Percentiles rank a stretch among this genome's conserved stretches.
Evolutionary conservation across 2,329 filamentous ascomycete genomes (phyloP).

Genomic region (Cadophora sp.): DNA sequence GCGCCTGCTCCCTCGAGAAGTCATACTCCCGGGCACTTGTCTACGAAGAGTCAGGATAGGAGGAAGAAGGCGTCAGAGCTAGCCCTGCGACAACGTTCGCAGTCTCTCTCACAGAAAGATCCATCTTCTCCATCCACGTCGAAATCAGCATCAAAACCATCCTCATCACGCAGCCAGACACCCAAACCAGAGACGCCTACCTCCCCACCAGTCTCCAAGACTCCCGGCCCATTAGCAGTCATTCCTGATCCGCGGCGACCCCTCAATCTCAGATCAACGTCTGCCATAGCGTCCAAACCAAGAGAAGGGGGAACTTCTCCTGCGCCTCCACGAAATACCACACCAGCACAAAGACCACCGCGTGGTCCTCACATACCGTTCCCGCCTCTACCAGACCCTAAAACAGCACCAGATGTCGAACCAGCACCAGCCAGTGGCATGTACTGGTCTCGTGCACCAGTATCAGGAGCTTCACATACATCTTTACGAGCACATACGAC

Average conservation of each 20-base stretch:
- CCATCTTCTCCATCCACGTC: slow-evolving; percentile 36
- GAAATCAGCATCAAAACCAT: slow-evolving; percentile 35
- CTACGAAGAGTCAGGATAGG: slow-evolving; percentile 59
- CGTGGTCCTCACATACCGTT: slow-evolving; percentile 55
- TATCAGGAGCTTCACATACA: slow-evolving; percentile 67
- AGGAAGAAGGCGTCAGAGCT: slow-evolving; percentile 43
- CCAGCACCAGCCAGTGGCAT: slow-evolving; percentile 72
- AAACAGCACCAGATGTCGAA: slow-evolving; percentile 64
- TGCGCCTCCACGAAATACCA: slow-evolving; percentile 32
- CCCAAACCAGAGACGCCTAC: slow-evolving; percentile 33
- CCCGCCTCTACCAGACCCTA: slow-evolving; percentile 63
- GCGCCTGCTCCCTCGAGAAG: slow-evolving; percentile 55
- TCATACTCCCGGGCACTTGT: slow-evolving; percentile 67
- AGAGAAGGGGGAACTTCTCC: slow-evolving; percentile 35
- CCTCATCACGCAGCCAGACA: slow-evolving; percentile 28
- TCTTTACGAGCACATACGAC: slow-evolving; percentile 71
- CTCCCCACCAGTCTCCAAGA: slow-evolving; percentile 32
- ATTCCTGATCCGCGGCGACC: slow-evolving; percentile 49
- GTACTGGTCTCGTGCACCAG: slow-evolving; percentile 73
- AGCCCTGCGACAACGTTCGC: slow-evolving; percentile 45
- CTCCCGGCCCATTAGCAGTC: slow-evolving; percentile 31
- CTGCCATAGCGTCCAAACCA: slow-evolving; percentile 43
- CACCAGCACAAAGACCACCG: slow-evolving; percentile 35
- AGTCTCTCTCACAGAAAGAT: slow-evolving; percentile 44
- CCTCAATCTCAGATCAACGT: slow-evolving; percentile 57